Conservation (phyloP, 2,329 filamentous ascomycete species). For the Akanthomyces dipterigenus region DNA sequence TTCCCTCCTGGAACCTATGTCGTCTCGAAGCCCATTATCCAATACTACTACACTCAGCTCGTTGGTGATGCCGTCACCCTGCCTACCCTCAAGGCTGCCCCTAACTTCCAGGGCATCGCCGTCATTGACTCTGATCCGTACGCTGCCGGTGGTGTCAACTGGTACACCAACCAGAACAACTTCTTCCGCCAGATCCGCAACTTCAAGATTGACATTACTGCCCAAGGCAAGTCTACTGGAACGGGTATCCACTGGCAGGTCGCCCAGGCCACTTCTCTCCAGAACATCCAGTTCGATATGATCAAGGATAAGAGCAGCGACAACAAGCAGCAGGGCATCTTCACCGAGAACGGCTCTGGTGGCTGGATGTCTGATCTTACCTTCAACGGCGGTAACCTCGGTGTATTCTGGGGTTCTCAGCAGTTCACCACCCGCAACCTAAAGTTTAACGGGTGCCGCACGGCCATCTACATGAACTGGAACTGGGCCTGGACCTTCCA, state of each 20-base stretch:
- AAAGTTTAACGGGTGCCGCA: slow-evolving; percentile 74
- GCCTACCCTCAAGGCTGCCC: slow-evolving; percentile 68
- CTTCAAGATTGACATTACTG: slow-evolving; percentile 70
- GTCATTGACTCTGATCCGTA: slow-evolving; percentile 89
- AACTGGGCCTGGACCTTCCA: slow-evolving; percentile 85
- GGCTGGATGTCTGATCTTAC: slow-evolving; percentile 77
- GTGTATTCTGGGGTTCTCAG: slow-evolving; percentile 76
- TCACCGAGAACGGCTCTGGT: slow-evolving; percentile 79
- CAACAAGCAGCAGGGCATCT: slow-evolving; percentile 70
- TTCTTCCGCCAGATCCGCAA: slow-evolving; percentile 81
- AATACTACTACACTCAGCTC: slow-evolving; percentile 91
- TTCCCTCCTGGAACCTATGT: slow-evolving; percentile 85
- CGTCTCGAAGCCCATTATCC: slow-evolving; percentile 70
- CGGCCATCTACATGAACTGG: slow-evolving; percentile 85
- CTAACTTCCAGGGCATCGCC: slow-evolving; percentile 74
- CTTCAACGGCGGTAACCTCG: slow-evolving; percentile 76
- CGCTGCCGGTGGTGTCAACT: slow-evolving; percentile 58
- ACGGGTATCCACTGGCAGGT: slow-evolving; percentile 81
- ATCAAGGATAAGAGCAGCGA: slow-evolving; percentile 53
- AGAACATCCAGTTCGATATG: slow-evolving; percentile 81
- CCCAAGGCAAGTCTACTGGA: slow-evolving; percentile 51
- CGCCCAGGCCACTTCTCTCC: slow-evolving; percentile 72
- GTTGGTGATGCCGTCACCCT: slow-evolving; percentile 69
- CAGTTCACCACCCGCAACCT: slow-evolving; percentile 82
- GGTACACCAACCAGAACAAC: slow-evolving; percentile 76